Evolutionary conservation across 2,329 filamentous ascomycete genomes (phyloP).

Genomic region (Cladorrhinum sp.): DNA sequence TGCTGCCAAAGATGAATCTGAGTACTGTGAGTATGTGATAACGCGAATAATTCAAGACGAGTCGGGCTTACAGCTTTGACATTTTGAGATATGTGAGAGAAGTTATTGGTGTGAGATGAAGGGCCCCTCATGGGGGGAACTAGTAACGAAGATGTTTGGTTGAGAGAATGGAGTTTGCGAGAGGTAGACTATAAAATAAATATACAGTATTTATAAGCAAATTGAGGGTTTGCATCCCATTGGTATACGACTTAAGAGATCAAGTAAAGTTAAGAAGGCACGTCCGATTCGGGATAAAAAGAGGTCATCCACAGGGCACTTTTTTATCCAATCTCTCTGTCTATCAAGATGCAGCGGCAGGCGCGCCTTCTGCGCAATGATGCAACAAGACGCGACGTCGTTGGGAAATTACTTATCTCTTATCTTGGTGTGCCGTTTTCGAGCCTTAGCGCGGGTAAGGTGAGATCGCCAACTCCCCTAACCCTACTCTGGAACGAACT

Average conservation of each 20-base stretch:
- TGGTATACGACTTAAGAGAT: too few species aligned
- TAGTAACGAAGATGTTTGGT: background rate
- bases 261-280: background rate
- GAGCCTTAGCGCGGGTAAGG: background rate
- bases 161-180: background rate
- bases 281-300: background rate
- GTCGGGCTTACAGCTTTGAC: background rate
- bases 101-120: background rate
- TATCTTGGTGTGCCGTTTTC: conserved; percentile 10
- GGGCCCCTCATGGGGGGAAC: background rate
- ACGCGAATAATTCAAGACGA: background rate
- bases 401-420: conserved; percentile 7
- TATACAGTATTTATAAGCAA: background rate
- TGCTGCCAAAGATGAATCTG: conserved; percentile 77
- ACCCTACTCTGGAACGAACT: background rate
- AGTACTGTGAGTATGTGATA: background rate
- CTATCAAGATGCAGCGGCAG: background rate
- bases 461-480: background rate
- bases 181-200: background rate
- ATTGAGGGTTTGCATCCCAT: too few species aligned
- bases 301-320: background rate
- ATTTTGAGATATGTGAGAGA: background rate
- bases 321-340: background rate
- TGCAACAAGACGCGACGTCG: conserved; percentile 11
- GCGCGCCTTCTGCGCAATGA: conserved; percentile 10